A percentile compares a stretch with the other conserved stretches of the same genome.
phyloP scores from a whole-genome alignment of 139 green algal genomes.

The Closterium sp. region DNA sequence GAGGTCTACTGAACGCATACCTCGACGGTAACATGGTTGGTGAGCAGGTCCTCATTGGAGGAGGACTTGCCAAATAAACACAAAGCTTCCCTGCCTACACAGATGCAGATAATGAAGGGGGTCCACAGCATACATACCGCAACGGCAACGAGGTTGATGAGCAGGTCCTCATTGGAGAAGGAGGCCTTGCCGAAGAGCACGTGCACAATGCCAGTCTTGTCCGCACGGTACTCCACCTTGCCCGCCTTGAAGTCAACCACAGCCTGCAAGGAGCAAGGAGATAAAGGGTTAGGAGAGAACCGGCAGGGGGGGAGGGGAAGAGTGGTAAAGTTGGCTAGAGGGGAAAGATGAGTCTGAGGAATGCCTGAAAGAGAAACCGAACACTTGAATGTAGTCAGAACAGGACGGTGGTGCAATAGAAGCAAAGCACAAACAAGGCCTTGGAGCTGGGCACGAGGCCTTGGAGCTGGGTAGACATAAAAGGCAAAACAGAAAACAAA shows the following conservation, averaged over 20 bases:
- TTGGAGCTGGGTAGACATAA: too few species aligned
- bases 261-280: constrained; percentile 62
- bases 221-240: constrained; percentile 98
- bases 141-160: constrained; percentile 91
- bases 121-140: constrained; percentile 2
- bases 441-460: too few species aligned
- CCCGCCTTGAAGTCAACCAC: constrained; percentile 98
- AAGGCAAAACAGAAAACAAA: too few species aligned
- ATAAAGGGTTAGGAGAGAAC: not conserved
- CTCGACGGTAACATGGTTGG: too few species aligned
- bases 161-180: constrained; percentile 81
- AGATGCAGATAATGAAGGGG: not conserved
- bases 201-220: constrained; percentile 98
- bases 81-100: not conserved
- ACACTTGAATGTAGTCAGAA: not conserved
- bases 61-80: too few species aligned
- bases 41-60: too few species aligned
- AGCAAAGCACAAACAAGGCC: too few species aligned
- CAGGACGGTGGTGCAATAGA: too few species aligned
- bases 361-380: not conserved
- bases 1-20: too few species aligned
- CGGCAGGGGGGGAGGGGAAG: not conserved
- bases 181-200: constrained; percentile 86
- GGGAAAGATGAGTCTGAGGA: not conserved
- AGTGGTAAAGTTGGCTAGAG: not conserved